Percentiles rank a stretch among this genome's conserved stretches.
Conservation (phyloP, 306 rosid species). For the Cucurbita ficifolia region DNA sequence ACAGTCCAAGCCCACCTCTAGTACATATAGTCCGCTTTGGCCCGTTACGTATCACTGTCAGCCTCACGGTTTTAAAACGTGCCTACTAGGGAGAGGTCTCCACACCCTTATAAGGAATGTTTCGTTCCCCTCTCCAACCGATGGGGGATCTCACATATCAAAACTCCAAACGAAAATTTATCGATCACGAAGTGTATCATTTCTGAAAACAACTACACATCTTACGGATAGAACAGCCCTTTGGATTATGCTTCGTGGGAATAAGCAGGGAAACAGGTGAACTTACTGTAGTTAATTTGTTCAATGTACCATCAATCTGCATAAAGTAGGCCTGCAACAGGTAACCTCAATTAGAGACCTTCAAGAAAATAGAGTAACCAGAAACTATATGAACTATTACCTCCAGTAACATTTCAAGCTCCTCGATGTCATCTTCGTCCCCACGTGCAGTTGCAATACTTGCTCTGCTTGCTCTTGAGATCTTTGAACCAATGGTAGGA, state of each 20-base stretch:
- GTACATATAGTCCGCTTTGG: too few species aligned
- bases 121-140: too few species aligned
- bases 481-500: constrained; percentile 51
- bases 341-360: constrained; percentile 6
- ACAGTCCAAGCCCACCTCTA: too few species aligned
- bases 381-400: constrained; percentile 16
- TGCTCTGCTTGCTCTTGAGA: constrained; percentile 74
- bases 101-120: too few species aligned
- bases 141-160: too few species aligned
- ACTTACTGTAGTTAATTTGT: constrained; percentile 55
- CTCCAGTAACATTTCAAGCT: constrained; percentile 86
- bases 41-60: too few species aligned
- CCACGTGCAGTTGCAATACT: constrained; percentile 42
- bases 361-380: not conserved
- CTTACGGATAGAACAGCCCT: not conserved
- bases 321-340: constrained; percentile 68
- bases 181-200: too few species aligned
- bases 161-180: too few species aligned
- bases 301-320: constrained; percentile 71
- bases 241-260: too few species aligned
- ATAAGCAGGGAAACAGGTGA: not conserved
- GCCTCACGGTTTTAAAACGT: too few species aligned
- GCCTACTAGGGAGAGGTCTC: too few species aligned
- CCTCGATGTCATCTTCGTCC: constrained; percentile 71
- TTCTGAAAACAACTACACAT: too few species aligned